Evolutionary conservation across 2,329 filamentous ascomycete genomes (phyloP), one percentile per base, ranked within the genome.

Genomic region (Geosmithia putterillii): DNA sequence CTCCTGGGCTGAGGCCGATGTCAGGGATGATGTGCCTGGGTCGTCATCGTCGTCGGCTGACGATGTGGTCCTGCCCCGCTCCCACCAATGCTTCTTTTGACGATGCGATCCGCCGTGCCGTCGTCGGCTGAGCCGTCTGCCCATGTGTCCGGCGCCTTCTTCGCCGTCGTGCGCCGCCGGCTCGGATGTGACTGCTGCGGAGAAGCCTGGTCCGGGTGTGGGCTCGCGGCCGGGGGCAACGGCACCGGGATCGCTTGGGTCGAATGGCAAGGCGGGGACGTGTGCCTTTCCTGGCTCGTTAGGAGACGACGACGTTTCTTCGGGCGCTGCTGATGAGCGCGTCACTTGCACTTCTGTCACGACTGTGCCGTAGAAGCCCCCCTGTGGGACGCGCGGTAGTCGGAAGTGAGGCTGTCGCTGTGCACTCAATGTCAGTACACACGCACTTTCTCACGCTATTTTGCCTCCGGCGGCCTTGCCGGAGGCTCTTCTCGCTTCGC

Each of bases 301-400:
- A 40, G 36, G 47, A 53, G 8, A 14, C 12, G 38, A 25, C 12
- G 59, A 23, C 20, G 54, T 45, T 21, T 53, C 46, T 2, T 50
- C 15, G 10, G 10, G 28, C 10, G 28, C 10, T 32, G 4, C 10
- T 32, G 28, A 48, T 5, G 58, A 57, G 46, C 58, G 59, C 2
- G 58, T 62, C 42, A 73, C 61, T 38, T 71, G 64, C 2, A 75
- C 68, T 47, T 74, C 70, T 6, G 70, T 74, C 3, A 70, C 67
- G n/a, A 72, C 69, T 6, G 67, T 74, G 15, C 64, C 69, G 42
- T 73, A 73, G 47, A 60, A 65, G 39, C 58, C 61, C 17, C 62
- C 56, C 40, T 56, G 54, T 0, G 59, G 51, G 4, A 54, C 48
- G 7, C 45, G 45, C 2, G 50, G 48, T 3, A 57, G 49, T 23